Base-by-base conservation (phyloP, 352 stramenopile species). In the Salisapilia sapeloensis region DNA sequence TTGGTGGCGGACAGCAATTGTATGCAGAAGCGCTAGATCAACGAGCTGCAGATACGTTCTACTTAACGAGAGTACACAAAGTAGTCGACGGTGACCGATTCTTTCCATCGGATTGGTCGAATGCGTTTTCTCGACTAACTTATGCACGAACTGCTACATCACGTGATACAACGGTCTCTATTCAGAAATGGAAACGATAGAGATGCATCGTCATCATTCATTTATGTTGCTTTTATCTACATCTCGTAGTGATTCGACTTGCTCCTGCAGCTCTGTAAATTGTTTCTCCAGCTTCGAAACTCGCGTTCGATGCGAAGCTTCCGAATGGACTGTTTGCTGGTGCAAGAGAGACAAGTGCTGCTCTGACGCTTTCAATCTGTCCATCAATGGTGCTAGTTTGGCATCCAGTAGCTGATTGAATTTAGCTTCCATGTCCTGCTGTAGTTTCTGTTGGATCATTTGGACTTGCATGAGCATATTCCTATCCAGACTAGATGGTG, bases 371-470 rank as follows among this genome's bases (percentile, higher is more conserved):
- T 53, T 36, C 4, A 89, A 41, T 4, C 69, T 53, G 34, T 80
- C 54, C 3, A 59, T 60, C 10, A 89, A 33, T 12, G 42, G 39
- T 1, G 55, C 36, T 5, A 85, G 34, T 29, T 83, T 83, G 3
- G 53, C 57, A 32, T 89, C 61, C 2, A 89, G 41, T 1, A 50
- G 61, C 0, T 29, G 52, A 8, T 47, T 40, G 47, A 85, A 77
- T 32, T 81, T 84, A 15, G 44, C 50, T 41, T 85, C 66, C 35
- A 85, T 56, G 18, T 85, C 51, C 2, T 42, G 50, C 50, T 82
- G 54, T 29, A 85, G 37, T 12, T 48, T 67, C 42, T 79, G 59
- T 29, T 84, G 69, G 12, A 83, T 60, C 17, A n/a, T n/a, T n/a
- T n/a, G n/a, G n/a, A 40, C 48, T 23, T 46, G 36, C 28, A 89